Conservation (phyloP, 208 protist species). For the Strigomonas oncopelti region DNA sequence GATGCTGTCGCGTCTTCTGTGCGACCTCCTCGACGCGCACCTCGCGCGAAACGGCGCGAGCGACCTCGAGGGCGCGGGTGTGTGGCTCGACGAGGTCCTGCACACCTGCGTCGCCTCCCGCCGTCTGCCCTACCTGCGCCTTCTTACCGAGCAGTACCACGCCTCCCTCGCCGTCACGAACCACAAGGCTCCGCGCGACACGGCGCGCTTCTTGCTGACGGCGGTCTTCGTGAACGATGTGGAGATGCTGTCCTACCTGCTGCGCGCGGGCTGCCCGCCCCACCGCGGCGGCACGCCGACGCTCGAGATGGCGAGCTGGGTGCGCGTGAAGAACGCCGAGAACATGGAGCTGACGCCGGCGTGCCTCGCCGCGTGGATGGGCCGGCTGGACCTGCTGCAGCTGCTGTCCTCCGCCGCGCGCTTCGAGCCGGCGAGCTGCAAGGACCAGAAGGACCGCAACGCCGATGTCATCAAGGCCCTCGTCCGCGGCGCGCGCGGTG, state of each 20-base stretch:
- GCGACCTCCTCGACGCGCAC: slow-evolving; percentile 23
- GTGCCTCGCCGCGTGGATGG: slow-evolving; percentile 55
- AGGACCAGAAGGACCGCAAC: slow-evolving; percentile 22
- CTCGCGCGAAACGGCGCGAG: slow-evolving; percentile 13
- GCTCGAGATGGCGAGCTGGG: slow-evolving; percentile 15
- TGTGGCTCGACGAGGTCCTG: slow-evolving; percentile 44
- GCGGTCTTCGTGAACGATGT: slow-evolving; percentile 37
- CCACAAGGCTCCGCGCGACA: slow-evolving; percentile 1
- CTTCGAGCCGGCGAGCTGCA: slow-evolving; percentile 19
- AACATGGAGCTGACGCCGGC: slow-evolving; percentile 42
- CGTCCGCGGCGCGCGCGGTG: slow-evolving; percentile 19
- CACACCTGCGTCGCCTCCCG: slow-evolving; percentile 33
- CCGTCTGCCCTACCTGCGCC: slow-evolving; percentile 35
- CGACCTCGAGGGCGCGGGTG: slow-evolving; percentile 23
- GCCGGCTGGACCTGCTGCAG: slow-evolving; percentile 35
- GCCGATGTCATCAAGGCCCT: slow-evolving; percentile 56
- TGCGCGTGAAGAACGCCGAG: slow-evolving; percentile 24
- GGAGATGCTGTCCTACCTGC: slow-evolving; percentile 41
- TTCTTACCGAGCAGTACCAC: slow-evolving; percentile 38
- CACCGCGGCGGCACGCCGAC: slow-evolving; percentile 20
- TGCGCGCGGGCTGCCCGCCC: slow-evolving; percentile 35
- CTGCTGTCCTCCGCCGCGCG: slow-evolving; percentile 37
- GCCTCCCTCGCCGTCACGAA: slow-evolving; percentile 21
- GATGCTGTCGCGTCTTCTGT: slow-evolving; percentile 12
- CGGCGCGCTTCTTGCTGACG: slow-evolving; percentile 23